Evolutionary conservation across 495 filamentous ascomycete genomes (phyloP).

Genomic region (Pyronema domesticum): DNA sequence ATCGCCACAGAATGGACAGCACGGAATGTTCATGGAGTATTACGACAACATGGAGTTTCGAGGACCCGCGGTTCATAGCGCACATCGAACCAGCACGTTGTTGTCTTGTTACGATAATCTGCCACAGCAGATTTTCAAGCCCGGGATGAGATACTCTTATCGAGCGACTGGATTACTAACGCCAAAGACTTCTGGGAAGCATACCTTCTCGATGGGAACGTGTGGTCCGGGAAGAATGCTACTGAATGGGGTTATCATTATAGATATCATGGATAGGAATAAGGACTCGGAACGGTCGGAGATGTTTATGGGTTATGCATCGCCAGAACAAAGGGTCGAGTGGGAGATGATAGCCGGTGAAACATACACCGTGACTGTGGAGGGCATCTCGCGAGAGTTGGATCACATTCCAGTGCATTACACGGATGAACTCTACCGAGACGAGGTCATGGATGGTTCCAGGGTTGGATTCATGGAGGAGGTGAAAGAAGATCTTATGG

Average conservation of each 20-base stretch:
- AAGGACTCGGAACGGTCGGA: constrained; percentile 26
- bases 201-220: constrained; percentile 49
- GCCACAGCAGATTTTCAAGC: constrained; percentile 17
- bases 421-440: constrained; percentile 21
- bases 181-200: constrained; percentile 29
- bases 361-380: constrained; percentile 17
- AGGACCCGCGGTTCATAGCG: constrained; percentile 12
- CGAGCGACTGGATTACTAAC: constrained; percentile 22
- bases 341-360: constrained; percentile 19
- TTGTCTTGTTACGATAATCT: constrained; percentile 25
- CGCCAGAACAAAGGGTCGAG: constrained; percentile 18
- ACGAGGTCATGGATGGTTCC: constrained; percentile 24
- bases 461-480: constrained; percentile 25
- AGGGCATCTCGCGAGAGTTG: constrained; percentile 22
- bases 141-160: constrained; percentile 24
- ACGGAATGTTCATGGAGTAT: constrained; percentile 25
- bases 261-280: constrained; percentile 54
- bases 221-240: constrained; percentile 47
- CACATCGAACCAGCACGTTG: constrained; percentile 22
- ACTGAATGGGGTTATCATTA: constrained; percentile 45
- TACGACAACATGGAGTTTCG: constrained; percentile 21
- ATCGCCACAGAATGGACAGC: constrained; percentile 22
- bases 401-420: constrained; percentile 24
- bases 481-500: constrained; percentile 28
- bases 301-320: constrained; percentile 26